A percentile compares a stretch with the other conserved stretches of the same genome.
phyloP scores from a whole-genome alignment of 345 rosid genomes.

The Cardamine occulta region DNA sequence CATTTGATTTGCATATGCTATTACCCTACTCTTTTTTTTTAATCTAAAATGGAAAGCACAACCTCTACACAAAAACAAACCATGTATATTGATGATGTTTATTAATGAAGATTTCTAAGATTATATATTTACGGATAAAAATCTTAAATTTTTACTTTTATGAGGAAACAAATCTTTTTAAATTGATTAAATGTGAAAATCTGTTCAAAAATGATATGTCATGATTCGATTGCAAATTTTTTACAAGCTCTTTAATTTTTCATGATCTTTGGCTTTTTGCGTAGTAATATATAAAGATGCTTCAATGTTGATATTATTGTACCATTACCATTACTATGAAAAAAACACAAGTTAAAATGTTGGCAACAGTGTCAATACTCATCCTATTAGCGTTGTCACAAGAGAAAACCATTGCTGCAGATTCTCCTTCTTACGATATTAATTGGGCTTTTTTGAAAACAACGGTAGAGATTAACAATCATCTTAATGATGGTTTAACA shows the following conservation, averaged over 20 bases:
- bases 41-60: neutral
- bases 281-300: neutral
- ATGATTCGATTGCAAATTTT: neutral
- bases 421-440: neutral
- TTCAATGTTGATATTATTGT: neutral
- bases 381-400: slow-evolving; percentile 7
- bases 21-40: too few species aligned
- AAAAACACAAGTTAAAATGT: neutral
- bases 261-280: neutral
- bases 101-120: neutral
- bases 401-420: neutral
- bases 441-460: slow-evolving; percentile 16
- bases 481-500: slow-evolving; percentile 25
- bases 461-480: slow-evolving; percentile 25
- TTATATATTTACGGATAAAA: neutral
- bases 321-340: neutral
- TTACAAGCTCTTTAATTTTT: neutral
- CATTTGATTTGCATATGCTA: neutral
- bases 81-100: neutral
- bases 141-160: neutral
- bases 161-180: too few species aligned
- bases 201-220: neutral
- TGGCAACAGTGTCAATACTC: slow-evolving; percentile 11
- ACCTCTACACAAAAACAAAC: neutral
- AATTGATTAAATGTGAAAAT: neutral